phyloP scores from a whole-genome alignment of 169 alveolate genomes.

The Plasmodium gonderi region DNA sequence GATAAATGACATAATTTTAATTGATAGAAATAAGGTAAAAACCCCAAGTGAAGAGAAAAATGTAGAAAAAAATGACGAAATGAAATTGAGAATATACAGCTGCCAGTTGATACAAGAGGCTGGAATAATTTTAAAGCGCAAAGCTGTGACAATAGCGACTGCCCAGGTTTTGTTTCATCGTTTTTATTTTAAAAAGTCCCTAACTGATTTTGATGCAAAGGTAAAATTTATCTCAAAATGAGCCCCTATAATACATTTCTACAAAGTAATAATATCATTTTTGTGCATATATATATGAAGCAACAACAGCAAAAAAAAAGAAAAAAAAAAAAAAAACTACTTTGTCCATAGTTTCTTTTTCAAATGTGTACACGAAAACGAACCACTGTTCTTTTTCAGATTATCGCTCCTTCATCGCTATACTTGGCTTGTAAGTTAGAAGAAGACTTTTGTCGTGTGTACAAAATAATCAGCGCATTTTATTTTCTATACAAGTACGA shows the following conservation, averaged over 20 bases:
- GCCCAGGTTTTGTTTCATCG: conserved; percentile 91
- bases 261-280: no score
- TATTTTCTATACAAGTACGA: conserved; percentile 80
- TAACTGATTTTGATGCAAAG: conserved; percentile 88
- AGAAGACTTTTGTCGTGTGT: conserved; percentile 89
- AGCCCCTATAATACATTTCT: no score
- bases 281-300: conserved; percentile 1
- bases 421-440: conserved; percentile 91
- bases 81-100: conserved; percentile 66
- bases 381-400: conserved; percentile 60
- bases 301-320: no score
- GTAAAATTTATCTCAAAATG: conserved; percentile 52
- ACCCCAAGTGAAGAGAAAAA: conserved; percentile 76
- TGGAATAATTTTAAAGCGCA: conserved; percentile 88
- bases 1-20: conserved; percentile 68
- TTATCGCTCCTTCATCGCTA: conserved; percentile 88
- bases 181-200: conserved; percentile 88
- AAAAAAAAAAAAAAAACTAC: no score
- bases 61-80: conserved; percentile 44
- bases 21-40: conserved; percentile 18
- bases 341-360: not conserved
- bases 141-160: conserved; percentile 90
- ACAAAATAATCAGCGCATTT: conserved; percentile 86
- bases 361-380: not conserved
- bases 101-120: conserved; percentile 86